phyloP scores from a whole-genome alignment of 2,329 filamentous ascomycete genomes.

The Fusarium verticillioides region DNA sequence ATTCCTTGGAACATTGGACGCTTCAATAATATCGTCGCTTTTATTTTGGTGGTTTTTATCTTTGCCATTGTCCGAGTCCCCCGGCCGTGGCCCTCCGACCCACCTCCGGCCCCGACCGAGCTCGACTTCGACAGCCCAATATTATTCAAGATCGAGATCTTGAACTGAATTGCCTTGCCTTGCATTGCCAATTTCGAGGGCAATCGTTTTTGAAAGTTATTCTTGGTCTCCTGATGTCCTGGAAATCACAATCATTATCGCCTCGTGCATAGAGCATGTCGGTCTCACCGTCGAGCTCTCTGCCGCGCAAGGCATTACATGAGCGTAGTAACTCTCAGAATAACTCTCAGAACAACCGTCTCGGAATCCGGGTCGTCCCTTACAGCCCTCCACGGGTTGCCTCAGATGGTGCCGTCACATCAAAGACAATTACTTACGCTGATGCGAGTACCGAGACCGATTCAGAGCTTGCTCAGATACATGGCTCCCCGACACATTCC shows the following conservation, averaged over 20 bases:
- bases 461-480: conserved; percentile 24
- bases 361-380: conserved; percentile 53
- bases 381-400: conserved; percentile 53
- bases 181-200: conserved; percentile 9
- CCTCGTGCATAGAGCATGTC: conserved; percentile 49
- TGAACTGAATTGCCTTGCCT: conserved; percentile 13
- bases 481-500: conserved; percentile 31
- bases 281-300: conserved; percentile 46
- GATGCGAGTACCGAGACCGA: conserved; percentile 41
- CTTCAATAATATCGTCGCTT: conserved; percentile 26
- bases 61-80: conserved; percentile 19
- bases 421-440: conserved; percentile 42
- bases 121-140: conserved; percentile 10
- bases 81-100: conserved; percentile 24
- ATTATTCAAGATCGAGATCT: conserved; percentile 4
- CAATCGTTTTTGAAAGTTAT: conserved; percentile 9
- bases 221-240: conserved; percentile 35
- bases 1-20: conserved; percentile 13
- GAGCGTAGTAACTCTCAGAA: conserved; percentile 45
- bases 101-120: conserved; percentile 30
- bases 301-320: conserved; percentile 45
- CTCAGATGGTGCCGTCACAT: conserved; percentile 45
- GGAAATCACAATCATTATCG: conserved; percentile 32
- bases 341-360: conserved; percentile 46
- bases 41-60: conserved; percentile 15